Conservation (phyloP, 148 eudicot species). For the Rhododendron molle region DNA sequence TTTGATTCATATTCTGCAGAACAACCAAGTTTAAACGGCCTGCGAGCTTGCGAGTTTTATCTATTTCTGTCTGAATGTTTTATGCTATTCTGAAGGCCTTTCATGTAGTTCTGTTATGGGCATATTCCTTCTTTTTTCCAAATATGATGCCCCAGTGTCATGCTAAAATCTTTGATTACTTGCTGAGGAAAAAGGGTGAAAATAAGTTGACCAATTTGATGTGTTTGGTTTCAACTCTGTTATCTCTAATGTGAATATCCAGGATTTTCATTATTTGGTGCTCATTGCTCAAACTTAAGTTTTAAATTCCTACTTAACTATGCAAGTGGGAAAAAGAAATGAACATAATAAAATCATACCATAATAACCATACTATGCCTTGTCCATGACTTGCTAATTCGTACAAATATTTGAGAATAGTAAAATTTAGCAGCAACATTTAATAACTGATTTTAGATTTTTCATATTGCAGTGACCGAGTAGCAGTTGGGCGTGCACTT, state of each 20-base stretch:
- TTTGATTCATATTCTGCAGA: neutral
- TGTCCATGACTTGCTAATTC: neutral
- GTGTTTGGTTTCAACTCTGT: neutral
- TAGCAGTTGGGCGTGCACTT: conserved; percentile 93
- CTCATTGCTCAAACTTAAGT: neutral
- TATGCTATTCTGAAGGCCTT: neutral
- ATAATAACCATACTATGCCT: neutral
- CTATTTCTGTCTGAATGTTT: neutral
- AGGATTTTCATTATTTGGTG: neutral
- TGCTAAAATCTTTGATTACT: neutral
- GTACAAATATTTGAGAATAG: neutral
- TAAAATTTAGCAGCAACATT: neutral
- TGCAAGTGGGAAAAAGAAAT: neutral
- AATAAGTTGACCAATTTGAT: neutral
- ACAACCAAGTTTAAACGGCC: neutral
- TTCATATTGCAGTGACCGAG: conserved; percentile 68
- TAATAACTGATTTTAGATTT: neutral
- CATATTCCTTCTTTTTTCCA: neutral
- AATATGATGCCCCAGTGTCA: neutral
- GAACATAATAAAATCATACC: neutral
- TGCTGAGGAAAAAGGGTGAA: neutral
- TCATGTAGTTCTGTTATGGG: neutral
- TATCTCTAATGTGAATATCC: neutral
- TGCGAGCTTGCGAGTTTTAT: neutral
- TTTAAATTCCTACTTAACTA: neutral